Evolutionary conservation across 768 basidiomycete genomes (phyloP), one percentile per base, ranked within the genome.

Genomic region (Agrocybe praecox): DNA sequence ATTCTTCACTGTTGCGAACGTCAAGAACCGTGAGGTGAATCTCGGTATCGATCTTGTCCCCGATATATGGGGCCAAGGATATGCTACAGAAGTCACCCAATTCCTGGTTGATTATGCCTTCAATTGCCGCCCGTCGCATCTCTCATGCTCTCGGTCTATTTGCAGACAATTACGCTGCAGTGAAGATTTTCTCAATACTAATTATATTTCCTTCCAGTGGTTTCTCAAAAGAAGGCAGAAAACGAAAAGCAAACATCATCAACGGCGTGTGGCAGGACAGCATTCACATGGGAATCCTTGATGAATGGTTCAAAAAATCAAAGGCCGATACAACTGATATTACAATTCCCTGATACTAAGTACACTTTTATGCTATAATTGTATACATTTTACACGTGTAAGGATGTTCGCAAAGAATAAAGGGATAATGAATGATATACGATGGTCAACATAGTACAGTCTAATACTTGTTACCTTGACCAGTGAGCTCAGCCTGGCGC

Each of bases 401-500:
- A 29, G 26, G 9, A 29, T 29, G 26, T 29, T 9, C 26, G 26
- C 26, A 9, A 29, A 5, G 26, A 29, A 9, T 4, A 29, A 5
- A 29, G 9, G 4, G 26, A 29, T 29, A 29, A 29, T 29, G 26
- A 29, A 29, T 29, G 26, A 29, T n/a, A n/a, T n/a, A n/a, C n/a
- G 26, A 29, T 9, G 26, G 9, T 9, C 26, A 9, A 29, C 26
- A 29, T 29, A 9, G n/a, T 11, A 24, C 21, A 19, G n/a, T 32
- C 44, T 36, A 26, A 63, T 84, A 83, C 40, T 74, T 67, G 62
- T 83, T 83, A 42, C 77, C 73, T 66, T 81, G 77, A 22, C 78
- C 76, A 55, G 80, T 80, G 55, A 84, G 68, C 70, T 83, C 84
- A 0, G 83, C 77, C 62, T 86, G 82, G 50, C 77, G 69, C 64